Percentiles rank a stretch among this genome's conserved stretches.
These are phyloP conservation scores for Sporothrix luriei DNA, from an alignment of 2,329 filamentous ascomycete species.

Conservation along the genomic window DNA sequence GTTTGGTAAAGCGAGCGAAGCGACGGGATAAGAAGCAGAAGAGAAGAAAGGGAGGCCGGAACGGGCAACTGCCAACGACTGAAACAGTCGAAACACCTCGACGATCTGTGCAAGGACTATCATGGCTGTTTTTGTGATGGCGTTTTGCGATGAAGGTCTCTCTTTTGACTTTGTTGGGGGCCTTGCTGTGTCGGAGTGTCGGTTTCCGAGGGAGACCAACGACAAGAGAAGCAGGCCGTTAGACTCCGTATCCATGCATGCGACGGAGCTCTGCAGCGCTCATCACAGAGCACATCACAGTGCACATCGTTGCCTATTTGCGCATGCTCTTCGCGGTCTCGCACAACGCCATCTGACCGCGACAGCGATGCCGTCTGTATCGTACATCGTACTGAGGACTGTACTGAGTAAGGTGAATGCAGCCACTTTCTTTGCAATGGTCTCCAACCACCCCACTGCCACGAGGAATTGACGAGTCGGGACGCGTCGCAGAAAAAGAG, in stretches of 20 bases:
- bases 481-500: background rate
- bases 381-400: no score
- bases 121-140: constrained; percentile 4
- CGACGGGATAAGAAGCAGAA: background rate
- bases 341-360: no score
- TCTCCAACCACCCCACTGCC: constrained; percentile 17
- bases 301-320: constrained; percentile 1
- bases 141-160: background rate
- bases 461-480: constrained; percentile 27
- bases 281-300: background rate
- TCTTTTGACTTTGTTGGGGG: background rate
- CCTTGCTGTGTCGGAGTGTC: background rate
- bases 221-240: no score
- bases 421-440: no score
- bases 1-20: background rate
- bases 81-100: background rate
- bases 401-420: no score
- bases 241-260: constrained; percentile 1
- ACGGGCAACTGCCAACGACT: no score
- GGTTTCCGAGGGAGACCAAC: background rate
- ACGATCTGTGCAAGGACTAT: constrained; percentile 12
- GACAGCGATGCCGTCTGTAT: no score
- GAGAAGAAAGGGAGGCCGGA: background rate
- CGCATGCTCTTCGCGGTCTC: background rate
- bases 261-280: background rate